Base-by-base conservation (phyloP, 2,329 filamentous ascomycete species). In the Beauveria caledonica region DNA sequence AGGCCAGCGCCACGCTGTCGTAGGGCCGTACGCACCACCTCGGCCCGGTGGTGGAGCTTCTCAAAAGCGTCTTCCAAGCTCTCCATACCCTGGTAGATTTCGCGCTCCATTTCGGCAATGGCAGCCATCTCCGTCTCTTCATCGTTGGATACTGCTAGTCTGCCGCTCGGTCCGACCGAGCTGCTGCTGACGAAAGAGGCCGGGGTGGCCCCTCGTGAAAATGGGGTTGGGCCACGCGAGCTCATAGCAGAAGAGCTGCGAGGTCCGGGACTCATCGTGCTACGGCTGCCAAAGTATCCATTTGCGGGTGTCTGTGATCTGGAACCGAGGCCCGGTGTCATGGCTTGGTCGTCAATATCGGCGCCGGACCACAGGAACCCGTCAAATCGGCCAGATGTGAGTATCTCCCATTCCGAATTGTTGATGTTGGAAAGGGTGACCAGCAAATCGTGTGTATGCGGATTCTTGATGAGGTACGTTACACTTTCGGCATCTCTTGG, bases 1-100 rank as follows among this genome's bases (percentile, higher is more conserved):
- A 97, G 78, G 1, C 90, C 92, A 0, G 91, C 90, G 15, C 87
- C 86, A 45, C 93, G 88, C 70, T 94, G 89, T 6, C 92, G 87
- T 5, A 97, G 80, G 1, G 87, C 84, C 23, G 84, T 86, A 5
- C 93, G 86, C 17, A 97, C 89, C 19, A 80, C 74, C 74, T 97
- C 92, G 2, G 93, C 93, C 68, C 87, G 88, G 65, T 85, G 83
- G 70, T 97, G 93, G n/a, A 97, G 80, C 29, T 85, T 86, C 75
- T 97, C 93, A 67, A 97, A 97, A 0, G 92, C 92, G 69, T 97
- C 91, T 73, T 97, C 93, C 25, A 97, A 82, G 0, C 86, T 86
- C 74, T 97, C 93, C 93, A 97, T 97, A 63, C 92, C 90, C 39
- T 86, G 82, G 74, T 93, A 97, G 61, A 97, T 96, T 69, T 96